Evolutionary conservation across 2,329 filamentous ascomycete genomes (phyloP), one percentile per base, ranked within the genome.

Genomic region (Microdochium nivale): DNA sequence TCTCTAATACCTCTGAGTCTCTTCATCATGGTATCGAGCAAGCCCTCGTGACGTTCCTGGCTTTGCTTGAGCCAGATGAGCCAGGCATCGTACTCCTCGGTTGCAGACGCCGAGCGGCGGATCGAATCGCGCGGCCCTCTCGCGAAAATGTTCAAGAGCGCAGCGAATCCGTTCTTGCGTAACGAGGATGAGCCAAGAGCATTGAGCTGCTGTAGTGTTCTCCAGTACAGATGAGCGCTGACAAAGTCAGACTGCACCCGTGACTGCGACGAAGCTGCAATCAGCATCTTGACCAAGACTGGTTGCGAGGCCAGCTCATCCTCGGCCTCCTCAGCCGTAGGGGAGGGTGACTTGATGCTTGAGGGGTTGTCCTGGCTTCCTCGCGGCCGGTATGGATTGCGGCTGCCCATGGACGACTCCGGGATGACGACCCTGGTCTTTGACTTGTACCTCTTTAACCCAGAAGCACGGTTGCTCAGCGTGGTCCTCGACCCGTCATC

Each of bases 181-280:
- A 90, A 67, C 10, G 77, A 84, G 7, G 79, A 72, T 16, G 79
- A 84, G 43, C 73, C 75, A 52, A 87, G 67, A 51, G 77, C 77
- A 58, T 82, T 81, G 19, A 95, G 76, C 55, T 90, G 86, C 54
- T 88, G 83, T 25, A 92, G 71, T 0, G 89, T 90, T 63, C 86
- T 87, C 83, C 88, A 92, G 72, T 92, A 96, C 49, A 88, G 78
- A 59, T 95, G 88, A 1, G 89, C 87, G 27, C 86, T 86, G 49
- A 94, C 83, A 60, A 90, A 96, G 64, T 95, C 89, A 0, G 87
- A 87, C 54, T 87, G 82, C 24, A 86, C 83, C 59, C 88, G 83
- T 51, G 88, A 90, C 64, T 89, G 86, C 1, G 83, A 77, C 58
- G 87, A 87, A 16, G 88, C 88, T 19, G 86, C 84, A 56, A 86